Evolutionary conservation across 441 rosid genomes (phyloP).

Genomic region (Erodium trifolium): DNA sequence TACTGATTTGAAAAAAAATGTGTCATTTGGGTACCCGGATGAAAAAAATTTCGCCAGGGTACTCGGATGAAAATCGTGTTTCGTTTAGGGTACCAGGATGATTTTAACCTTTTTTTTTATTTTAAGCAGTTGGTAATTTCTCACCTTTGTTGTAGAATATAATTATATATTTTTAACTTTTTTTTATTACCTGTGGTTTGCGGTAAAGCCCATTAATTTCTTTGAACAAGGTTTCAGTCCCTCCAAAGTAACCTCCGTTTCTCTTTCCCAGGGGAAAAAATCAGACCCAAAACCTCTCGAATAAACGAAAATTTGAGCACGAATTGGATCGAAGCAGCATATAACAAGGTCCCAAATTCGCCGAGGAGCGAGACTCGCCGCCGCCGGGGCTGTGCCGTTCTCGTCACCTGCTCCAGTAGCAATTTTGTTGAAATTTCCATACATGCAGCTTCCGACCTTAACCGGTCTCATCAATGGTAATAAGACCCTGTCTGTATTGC

Average conservation of each 20-base stretch:
- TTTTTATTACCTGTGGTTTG: neutral
- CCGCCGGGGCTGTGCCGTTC: slow-evolving; percentile 2
- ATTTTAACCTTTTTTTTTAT: too few relatives aligned
- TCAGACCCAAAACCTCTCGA: slow-evolving; percentile 4
- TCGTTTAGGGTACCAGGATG: too few relatives aligned
- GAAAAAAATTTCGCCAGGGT: too few relatives aligned
- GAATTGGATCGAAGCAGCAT: neutral
- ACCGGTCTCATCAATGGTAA: slow-evolving; percentile 3
- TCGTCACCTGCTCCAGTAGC: slow-evolving; percentile 4
- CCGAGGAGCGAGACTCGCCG: neutral
- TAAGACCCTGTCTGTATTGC: neutral
- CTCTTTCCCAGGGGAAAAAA: neutral
- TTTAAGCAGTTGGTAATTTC: neutral
- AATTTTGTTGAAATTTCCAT: slow-evolving; percentile 5
- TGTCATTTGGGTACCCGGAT: too few relatives aligned
- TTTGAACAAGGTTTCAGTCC: slow-evolving; percentile 4
- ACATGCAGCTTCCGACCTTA: neutral
- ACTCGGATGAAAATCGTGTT: too few relatives aligned
- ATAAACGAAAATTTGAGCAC: neutral
- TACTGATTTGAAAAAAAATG: too few relatives aligned
- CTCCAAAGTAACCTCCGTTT: slow-evolving; percentile 9
- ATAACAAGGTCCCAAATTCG: neutral
- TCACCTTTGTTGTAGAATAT: neutral
- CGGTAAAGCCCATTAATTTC: neutral
- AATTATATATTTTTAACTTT: neutral